These are phyloP conservation scores for Mycosarcoma maydis DNA, from an alignment of 1,284 basidiomycete species.

Conservation along the genomic window DNA sequence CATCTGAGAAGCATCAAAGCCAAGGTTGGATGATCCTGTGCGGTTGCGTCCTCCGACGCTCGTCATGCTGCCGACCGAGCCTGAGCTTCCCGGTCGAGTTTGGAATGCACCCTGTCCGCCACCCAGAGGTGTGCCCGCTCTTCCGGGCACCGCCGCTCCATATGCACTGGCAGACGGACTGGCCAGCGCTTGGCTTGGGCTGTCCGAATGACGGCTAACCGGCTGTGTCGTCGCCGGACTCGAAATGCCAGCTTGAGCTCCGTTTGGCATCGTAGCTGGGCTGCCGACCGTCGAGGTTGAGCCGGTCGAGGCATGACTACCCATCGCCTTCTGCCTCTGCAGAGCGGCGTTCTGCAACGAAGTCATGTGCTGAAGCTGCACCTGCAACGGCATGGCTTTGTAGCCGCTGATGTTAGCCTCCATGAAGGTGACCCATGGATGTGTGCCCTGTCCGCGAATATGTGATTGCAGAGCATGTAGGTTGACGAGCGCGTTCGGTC, in stretches of 20 bases:
- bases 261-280: constrained; percentile 23
- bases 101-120: constrained; percentile 16
- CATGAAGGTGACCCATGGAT: constrained; percentile 53
- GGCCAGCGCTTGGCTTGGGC: constrained; percentile 26
- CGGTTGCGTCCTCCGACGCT: constrained; percentile 29
- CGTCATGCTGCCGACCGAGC: constrained; percentile 38
- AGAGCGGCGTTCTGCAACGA: constrained; percentile 39
- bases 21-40: constrained; percentile 24
- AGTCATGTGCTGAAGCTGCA: constrained; percentile 55
- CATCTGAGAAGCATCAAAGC: constrained; percentile 36
- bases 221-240: constrained; percentile 23
- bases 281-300: constrained; percentile 8
- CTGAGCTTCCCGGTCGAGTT: constrained; percentile 34
- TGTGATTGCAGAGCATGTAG: constrained; percentile 52
- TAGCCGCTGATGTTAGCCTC: constrained; percentile 44
- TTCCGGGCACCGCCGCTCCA: constrained; percentile 5
- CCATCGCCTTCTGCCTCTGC: constrained; percentile 32
- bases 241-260: constrained; percentile 8
- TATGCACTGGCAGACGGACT: constrained; percentile 22
- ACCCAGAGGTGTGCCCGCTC: constrained; percentile 21
- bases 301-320: neutral
- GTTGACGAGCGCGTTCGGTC: constrained; percentile 52
- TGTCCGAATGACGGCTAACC: constrained; percentile 27
- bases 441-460: constrained; percentile 42
- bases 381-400: constrained; percentile 41